Base-by-base conservation (phyloP, 2,329 filamentous ascomycete species). In the Pseudocercospora cruenta region DNA sequence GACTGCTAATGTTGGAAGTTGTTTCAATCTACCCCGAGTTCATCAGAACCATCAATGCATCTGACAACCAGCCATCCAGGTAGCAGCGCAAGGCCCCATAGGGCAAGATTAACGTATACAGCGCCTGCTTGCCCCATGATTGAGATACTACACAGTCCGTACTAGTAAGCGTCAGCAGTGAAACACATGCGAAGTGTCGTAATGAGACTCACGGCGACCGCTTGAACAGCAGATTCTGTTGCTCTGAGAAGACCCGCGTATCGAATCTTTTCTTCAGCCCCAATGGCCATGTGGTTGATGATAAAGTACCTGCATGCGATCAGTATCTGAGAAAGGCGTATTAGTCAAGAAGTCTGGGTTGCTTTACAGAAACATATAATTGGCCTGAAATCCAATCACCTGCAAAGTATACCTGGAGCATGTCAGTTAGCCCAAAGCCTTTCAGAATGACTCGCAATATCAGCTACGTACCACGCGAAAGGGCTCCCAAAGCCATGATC, bases 171-270 rank as follows among this genome's bases (percentile, higher is more conserved):
- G 39, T 45, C n/a, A 45, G 39, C n/a, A 45, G 12, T 14, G 39
- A 14, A 45, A 12, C 24, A 26, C 24, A 3, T 26, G 24, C 2
- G 24, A 3, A 5, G 24, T 26, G 24, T 26, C 24, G 24, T 26
- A 5, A 26, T 26, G 24, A 3, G n/a, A 16, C 39, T 45, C 39
- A 45, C 39, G 3, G 39, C 90, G 16, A 93, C 78, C 6, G 90
- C 90, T 74, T 93, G 90, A 80, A 88, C 90, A 0, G 88, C 90
- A 1, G 88, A 91, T 77, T 93, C 90, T 0, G 88, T 90, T 0
- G 88, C 90, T 61, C 90, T 83, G 1, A 92, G 80, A 9, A 92
- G 77, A 0, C 88, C 89, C 0, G 90, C 85, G 71, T 90, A 88
- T 0, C 90, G 84, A 49, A 92, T 85, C 1, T 91, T 84, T 69